Evolutionary conservation across 371 early-diverging fungal genomes (phyloP).

Genomic region (Rhizopus arrhizus): DNA sequence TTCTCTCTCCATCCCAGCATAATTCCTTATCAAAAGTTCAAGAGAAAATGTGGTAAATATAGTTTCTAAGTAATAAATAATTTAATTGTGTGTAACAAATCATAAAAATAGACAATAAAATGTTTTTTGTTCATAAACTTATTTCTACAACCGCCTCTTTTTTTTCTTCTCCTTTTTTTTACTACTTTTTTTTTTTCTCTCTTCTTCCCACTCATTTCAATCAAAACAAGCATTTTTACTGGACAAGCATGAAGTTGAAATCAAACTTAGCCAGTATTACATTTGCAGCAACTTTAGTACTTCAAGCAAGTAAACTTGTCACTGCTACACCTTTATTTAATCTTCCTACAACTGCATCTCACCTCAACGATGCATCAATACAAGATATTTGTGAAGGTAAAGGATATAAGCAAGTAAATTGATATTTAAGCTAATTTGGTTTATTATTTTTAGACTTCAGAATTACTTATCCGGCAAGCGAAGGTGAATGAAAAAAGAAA

Average conservation of each 20-base stretch:
- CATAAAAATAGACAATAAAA: constrained; percentile 7
- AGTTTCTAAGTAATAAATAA: neutral
- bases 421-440: neutral
- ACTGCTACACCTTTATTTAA: constrained; percentile 44
- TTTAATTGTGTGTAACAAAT: constrained; percentile 7
- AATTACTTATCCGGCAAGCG: constrained; percentile 40
- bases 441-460: constrained; percentile 30
- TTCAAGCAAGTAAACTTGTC: constrained; percentile 44
- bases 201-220: neutral
- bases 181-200: neutral
- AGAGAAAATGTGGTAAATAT: neutral
- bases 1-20: too few relatives aligned
- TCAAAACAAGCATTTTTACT: neutral
- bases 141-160: neutral
- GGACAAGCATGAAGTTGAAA: constrained; percentile 32
- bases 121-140: neutral
- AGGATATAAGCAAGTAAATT: neutral
- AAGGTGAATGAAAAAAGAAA: neutral
- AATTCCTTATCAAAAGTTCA: too few relatives aligned
- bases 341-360: constrained; percentile 18
- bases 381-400: constrained; percentile 23
- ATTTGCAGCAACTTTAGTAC: constrained; percentile 35
- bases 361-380: constrained; percentile 31
- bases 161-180: neutral
- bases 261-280: constrained; percentile 37